Conservation (phyloP, 345 rosid genomes). For the Arabis alpina region DNA sequence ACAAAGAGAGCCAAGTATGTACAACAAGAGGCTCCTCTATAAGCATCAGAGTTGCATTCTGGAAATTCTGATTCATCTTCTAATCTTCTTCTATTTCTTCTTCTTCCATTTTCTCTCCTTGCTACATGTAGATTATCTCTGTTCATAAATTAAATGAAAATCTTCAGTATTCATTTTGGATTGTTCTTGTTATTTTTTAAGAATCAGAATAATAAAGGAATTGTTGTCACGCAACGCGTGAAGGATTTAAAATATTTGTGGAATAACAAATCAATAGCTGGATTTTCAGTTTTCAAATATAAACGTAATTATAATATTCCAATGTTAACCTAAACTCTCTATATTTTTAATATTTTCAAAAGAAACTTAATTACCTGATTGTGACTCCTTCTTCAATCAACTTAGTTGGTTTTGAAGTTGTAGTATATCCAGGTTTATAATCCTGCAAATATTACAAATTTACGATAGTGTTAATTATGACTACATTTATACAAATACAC, state of each 20-base stretch:
- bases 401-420: conserved; percentile 61
- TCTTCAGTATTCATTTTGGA: neutral
- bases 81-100: conserved; percentile 37
- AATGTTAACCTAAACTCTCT: too few relatives aligned
- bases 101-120: conserved; percentile 41
- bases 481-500: too few relatives aligned
- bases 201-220: neutral
- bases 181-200: neutral
- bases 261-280: neutral
- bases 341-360: neutral
- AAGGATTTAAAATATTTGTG: conserved; percentile 1
- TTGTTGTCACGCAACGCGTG: conserved; percentile 1
- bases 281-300: neutral
- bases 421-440: conserved; percentile 72
- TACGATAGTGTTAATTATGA: neutral
- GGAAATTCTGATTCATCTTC: conserved; percentile 25
- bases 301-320: neutral
- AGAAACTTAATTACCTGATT: conserved; percentile 53
- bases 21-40: conserved; percentile 58
- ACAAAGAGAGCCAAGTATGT: conserved; percentile 66
- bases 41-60: conserved; percentile 52
- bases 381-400: conserved; percentile 56
- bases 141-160: conserved; percentile 10
- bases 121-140: conserved; percentile 64
- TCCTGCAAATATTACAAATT: conserved; percentile 48